Conservation (phyloP, 306 rosid species). For the Gastrolobium bilobum region DNA sequence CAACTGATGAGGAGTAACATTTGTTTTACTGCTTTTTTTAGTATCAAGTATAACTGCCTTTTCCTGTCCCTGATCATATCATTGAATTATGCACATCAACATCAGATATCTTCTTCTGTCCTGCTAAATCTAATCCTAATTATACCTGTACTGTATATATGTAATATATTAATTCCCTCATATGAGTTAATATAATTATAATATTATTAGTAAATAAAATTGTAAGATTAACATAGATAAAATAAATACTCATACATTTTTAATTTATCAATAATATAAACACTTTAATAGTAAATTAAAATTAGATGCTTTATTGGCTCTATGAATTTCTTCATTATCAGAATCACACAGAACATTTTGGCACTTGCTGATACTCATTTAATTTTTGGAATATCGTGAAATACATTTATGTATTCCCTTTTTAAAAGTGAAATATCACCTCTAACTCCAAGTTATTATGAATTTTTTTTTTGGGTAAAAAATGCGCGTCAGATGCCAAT, state of each 20-base stretch:
- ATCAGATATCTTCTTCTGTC: conserved; percentile 36
- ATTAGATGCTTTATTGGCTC: background rate
- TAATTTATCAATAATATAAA: background rate
- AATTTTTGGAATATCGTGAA: too few relatives aligned
- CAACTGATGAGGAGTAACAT: too few relatives aligned
- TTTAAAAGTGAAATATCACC: too few relatives aligned
- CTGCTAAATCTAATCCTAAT: conserved; percentile 26
- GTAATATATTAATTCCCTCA: background rate
- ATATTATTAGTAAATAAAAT: background rate
- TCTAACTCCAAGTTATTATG: too few relatives aligned
- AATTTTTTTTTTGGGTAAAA: too few relatives aligned
- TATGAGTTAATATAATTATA: background rate
- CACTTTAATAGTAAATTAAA: background rate
- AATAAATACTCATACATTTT: background rate
- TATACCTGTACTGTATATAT: background rate
- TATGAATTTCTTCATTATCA: too few relatives aligned
- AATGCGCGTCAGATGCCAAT: too few relatives aligned
- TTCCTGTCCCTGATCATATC: conserved; percentile 33
- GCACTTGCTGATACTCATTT: too few relatives aligned
- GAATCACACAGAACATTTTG: too few relatives aligned
- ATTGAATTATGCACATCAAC: conserved; percentile 36
- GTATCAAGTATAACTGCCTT: conserved; percentile 24
- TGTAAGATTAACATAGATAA: background rate
- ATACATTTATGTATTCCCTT: too few relatives aligned
- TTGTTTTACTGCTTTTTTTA: too few relatives aligned